Evolutionary conservation across 805 yeast species (phyloP), one percentile per base, ranked within the genome.

Genomic region (Clavispora vitiphila): DNA sequence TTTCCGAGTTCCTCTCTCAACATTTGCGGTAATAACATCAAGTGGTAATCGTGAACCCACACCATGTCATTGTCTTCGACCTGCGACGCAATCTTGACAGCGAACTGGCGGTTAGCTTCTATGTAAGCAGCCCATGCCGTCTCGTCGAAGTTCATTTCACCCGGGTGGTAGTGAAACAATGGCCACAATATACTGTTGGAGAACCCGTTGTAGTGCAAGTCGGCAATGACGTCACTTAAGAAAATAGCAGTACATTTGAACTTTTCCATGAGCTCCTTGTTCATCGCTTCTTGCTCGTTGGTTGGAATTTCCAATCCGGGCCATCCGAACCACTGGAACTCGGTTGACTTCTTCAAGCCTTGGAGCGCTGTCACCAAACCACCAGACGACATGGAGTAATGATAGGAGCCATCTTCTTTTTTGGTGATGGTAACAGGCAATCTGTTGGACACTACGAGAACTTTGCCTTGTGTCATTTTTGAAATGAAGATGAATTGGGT

Each of bases 321-420:
- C 99, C 99, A 93, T 12, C 99, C 99, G 56, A 86, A 81, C 99
- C 99, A 93, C 60, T 89, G 93, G 65, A 89, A 89, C 37, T 84
- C 82, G 8, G 87, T 80, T 3, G 82, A 67, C 56, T 86, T 85
- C 61, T 87, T 87, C 40, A 93, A 68, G 1, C 98, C 98, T 57
- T 90, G 95, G 32, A 93, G 69, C 0, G 97, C 99, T 1, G 97
- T 88, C 19, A 95, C 99, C 37, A 93, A 76, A 2, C 99, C 99
- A 21, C 99, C 99, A 2, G 96, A 86, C 23, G 97, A 89, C 97
- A 93, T 87, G 37, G 81, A 66, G 62, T 91, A 93, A 45, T 80
- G 80, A 60, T 88, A 93, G 10, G 74, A 62, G 3, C 91, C 89
- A 35, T 72, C 69, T 1, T 66, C 60, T 12, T 74, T 73, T 40